A percentile compares a stretch with the other conserved stretches of the same genome.
Evolutionary conservation across 148 eudicot species (phyloP).

Genomic region (Oxyria digyna): DNA sequence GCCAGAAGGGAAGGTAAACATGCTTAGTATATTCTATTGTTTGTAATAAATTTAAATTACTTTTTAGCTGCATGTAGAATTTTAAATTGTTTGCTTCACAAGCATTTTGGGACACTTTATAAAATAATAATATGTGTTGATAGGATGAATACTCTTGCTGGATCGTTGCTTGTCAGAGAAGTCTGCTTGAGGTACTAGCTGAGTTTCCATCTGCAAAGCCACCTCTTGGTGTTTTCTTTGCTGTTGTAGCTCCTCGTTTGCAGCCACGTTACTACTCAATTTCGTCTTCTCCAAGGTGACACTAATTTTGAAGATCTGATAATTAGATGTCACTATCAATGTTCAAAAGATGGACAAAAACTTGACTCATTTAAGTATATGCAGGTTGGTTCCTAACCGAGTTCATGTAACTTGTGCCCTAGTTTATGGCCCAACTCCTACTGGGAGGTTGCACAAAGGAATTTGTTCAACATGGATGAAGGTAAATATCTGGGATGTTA

Average conservation of each 20-base stretch:
- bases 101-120: neutral
- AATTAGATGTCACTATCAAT: neutral
- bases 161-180: constrained; percentile 81
- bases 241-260: constrained; percentile 70
- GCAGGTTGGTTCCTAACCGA: constrained; percentile 48
- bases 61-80: neutral
- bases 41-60: neutral
- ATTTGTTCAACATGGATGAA: constrained; percentile 95
- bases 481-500: constrained; percentile 23
- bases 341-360: neutral
- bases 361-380: neutral
- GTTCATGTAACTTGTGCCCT: constrained; percentile 77
- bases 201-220: constrained; percentile 83
- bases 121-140: constrained; percentile 5
- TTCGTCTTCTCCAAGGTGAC: constrained; percentile 76
- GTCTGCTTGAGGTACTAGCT: constrained; percentile 73
- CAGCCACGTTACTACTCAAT: constrained; percentile 88
- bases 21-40: neutral
- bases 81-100: neutral
- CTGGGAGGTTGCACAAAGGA: constrained; percentile 76
- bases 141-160: constrained; percentile 83
- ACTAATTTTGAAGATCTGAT: neutral
- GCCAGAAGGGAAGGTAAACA: constrained; percentile 70
- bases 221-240: constrained; percentile 89
- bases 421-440: constrained; percentile 68